Evolutionary conservation across 2,329 filamentous ascomycete species (phyloP).

Genomic region (Pyrenophora graminea): DNA sequence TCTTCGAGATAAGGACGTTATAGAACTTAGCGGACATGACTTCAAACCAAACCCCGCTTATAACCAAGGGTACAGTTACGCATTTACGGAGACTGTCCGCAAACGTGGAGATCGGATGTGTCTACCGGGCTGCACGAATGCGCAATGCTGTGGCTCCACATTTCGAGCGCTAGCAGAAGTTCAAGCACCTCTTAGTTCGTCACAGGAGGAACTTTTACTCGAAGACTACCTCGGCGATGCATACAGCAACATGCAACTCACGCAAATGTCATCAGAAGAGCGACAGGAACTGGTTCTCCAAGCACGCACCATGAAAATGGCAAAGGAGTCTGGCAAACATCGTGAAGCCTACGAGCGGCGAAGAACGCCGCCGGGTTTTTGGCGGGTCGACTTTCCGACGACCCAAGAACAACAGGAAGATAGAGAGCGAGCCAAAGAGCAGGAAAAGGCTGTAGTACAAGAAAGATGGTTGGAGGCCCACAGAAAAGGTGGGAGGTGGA

Average conservation of each 20-base stretch:
- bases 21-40: constrained; percentile 66
- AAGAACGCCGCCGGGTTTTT: constrained; percentile 82
- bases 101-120: constrained; percentile 69
- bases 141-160: constrained; percentile 74
- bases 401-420: constrained; percentile 79
- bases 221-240: constrained; percentile 60
- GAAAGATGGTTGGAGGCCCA: constrained; percentile 82
- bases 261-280: constrained; percentile 62
- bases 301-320: constrained; percentile 73
- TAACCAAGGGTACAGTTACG: constrained; percentile 73
- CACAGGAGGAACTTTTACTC: constrained; percentile 47
- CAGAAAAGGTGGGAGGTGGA: constrained; percentile 73
- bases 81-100: constrained; percentile 75
- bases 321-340: constrained; percentile 77
- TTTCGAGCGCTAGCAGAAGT: constrained; percentile 68
- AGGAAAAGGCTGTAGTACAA: constrained; percentile 67
- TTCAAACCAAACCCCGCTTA: constrained; percentile 79
- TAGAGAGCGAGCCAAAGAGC: constrained; percentile 65
- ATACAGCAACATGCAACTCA: constrained; percentile 43
- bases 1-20: constrained; percentile 60
- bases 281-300: constrained; percentile 71
- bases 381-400: constrained; percentile 84
- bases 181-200: constrained; percentile 33
- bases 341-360: constrained; percentile 72
- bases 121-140: constrained; percentile 73